A percentile compares a stretch with the other conserved stretches of the same genome.
phyloP scores from a whole-genome alignment of 345 rosid species.

The Gossypium anomalum region DNA sequence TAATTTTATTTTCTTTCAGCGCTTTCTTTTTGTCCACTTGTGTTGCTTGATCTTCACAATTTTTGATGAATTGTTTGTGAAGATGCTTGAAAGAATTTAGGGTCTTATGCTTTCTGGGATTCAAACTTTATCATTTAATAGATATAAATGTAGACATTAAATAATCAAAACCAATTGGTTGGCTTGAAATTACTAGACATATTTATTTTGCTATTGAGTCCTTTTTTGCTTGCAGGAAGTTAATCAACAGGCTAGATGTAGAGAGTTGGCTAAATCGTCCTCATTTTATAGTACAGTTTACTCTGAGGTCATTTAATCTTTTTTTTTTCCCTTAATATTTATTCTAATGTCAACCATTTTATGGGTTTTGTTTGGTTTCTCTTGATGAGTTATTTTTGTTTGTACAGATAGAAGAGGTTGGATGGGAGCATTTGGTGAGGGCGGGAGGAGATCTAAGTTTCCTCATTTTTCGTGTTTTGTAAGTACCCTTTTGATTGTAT shows the following conservation, averaged over 20 bases:
- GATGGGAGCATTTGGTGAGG: conserved; percentile 64
- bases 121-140: not conserved
- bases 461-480: conserved; percentile 61
- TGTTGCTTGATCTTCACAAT: not conserved
- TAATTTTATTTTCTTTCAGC: conserved; percentile 8
- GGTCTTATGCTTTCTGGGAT: not conserved
- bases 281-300: conserved; percentile 51
- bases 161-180: not conserved
- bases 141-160: not conserved
- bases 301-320: conserved; percentile 52
- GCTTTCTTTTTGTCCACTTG: too few species aligned
- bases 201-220: not conserved
- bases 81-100: conserved; percentile 8
- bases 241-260: conserved; percentile 30
- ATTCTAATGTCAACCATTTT: not conserved
- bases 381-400: conserved; percentile 3
- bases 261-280: conserved; percentile 44
- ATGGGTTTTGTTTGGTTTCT: not conserved
- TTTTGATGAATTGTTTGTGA: conserved; percentile 1
- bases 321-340: not conserved
- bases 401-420: conserved; percentile 74
- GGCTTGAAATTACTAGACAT: not conserved
- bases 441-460: conserved; percentile 49
- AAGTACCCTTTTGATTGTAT: conserved; percentile 24
- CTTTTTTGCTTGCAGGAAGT: conserved; percentile 27